These are phyloP conservation scores for Nannizzia gypsea DNA, from an alignment of 2,329 filamentous ascomycete genomes.

Conservation along the genomic window DNA sequence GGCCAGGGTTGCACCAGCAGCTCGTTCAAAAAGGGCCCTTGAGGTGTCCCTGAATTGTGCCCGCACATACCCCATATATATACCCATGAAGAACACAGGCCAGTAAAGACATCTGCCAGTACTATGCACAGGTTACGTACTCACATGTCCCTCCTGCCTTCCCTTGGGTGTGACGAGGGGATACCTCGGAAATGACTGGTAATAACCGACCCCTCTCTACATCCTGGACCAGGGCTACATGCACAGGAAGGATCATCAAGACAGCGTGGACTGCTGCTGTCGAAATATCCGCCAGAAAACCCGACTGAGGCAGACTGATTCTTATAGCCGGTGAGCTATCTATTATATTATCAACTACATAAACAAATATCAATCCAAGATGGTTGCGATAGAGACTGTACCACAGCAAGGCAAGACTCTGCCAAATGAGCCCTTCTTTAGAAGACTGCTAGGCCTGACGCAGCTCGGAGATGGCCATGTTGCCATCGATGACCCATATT, in stretches of 20 bases:
- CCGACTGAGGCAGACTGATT: neutral
- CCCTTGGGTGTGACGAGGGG: neutral
- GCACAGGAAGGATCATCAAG: neutral
- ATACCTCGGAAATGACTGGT: neutral
- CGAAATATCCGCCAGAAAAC: neutral
- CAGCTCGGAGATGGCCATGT: conserved; percentile 1
- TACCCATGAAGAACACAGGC: neutral
- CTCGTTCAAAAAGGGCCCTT: neutral
- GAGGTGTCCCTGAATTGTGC: neutral
- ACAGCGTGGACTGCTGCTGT: neutral
- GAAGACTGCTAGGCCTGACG: neutral
- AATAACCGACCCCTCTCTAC: neutral
- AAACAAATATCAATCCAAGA: neutral
- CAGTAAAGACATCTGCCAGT: no score
- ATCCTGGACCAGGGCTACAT: neutral
- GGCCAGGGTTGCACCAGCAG: neutral
- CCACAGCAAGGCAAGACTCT: neutral
- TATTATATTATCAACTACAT: neutral
- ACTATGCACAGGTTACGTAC: no score
- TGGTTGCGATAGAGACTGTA: neutral
- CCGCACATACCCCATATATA: neutral
- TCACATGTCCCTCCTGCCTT: neutral
- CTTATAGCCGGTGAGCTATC: no score
- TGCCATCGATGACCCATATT: neutral
- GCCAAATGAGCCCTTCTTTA: conserved; percentile 3